Percentiles rank a stretch among this genome's conserved stretches.
These are phyloP conservation scores for Dimargaris xerosporica DNA, from an alignment of 192 early-diverging fungal genomes.

Conservation along the genomic window DNA sequence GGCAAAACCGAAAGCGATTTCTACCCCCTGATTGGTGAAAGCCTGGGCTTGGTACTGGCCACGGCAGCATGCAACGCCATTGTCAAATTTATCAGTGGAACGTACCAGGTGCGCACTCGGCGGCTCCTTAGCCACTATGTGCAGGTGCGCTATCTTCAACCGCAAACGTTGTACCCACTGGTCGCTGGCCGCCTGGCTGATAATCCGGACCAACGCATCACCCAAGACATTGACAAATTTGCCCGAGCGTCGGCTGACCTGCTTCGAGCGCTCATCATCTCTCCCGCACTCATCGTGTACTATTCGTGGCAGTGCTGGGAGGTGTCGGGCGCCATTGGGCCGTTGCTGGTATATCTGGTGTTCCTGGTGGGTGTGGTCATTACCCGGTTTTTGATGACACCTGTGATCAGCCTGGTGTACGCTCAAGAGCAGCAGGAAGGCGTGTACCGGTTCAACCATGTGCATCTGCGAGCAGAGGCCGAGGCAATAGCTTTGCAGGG, in stretches of 20 bases:
- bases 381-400: constrained; percentile 51
- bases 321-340: constrained; percentile 49
- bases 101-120: constrained; percentile 49
- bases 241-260: constrained; percentile 28
- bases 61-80: constrained; percentile 43
- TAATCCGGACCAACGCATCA: constrained; percentile 80
- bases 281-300: constrained; percentile 58
- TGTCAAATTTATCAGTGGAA: constrained; percentile 37
- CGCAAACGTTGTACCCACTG: constrained; percentile 40
- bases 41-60: constrained; percentile 35
- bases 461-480: constrained; percentile 51
- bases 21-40: constrained; percentile 31
- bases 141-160: constrained; percentile 43
- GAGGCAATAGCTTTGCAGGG: constrained; percentile 70
- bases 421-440: constrained; percentile 66
- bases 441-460: constrained; percentile 59
- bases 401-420: constrained; percentile 60
- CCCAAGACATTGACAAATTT: constrained; percentile 80
- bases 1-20: constrained; percentile 47
- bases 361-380: constrained; percentile 43
- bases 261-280: constrained; percentile 44
- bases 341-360: constrained; percentile 54
- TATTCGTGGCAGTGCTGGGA: constrained; percentile 60
- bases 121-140: constrained; percentile 40
- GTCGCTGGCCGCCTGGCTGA: constrained; percentile 38